Conservation (phyloP, 805 yeast genomes). For the Lipomyces chichibuensis region DNA sequence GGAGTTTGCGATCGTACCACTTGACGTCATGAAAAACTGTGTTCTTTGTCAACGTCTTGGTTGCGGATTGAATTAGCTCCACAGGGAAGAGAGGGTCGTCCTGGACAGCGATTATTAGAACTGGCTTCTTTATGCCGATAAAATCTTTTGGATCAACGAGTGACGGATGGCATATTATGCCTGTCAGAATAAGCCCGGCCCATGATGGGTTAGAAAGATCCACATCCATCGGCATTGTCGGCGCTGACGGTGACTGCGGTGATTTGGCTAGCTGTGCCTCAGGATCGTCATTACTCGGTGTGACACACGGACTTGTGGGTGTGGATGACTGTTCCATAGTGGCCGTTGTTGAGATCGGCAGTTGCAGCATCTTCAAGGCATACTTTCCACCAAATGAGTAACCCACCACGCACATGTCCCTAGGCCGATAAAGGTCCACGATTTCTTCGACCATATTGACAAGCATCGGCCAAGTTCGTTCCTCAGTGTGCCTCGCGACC, state of each 20-base stretch:
- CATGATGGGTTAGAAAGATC: conserved; percentile 26
- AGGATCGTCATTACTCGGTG: background rate
- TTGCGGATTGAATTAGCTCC: conserved; percentile 32
- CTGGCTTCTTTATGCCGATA: conserved; percentile 39
- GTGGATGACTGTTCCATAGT: background rate
- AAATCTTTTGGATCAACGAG: conserved; percentile 40
- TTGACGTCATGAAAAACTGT: conserved; percentile 33
- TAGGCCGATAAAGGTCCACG: conserved; percentile 40
- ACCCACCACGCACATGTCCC: conserved; percentile 41
- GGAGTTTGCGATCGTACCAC: conserved; percentile 39
- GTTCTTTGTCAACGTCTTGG: conserved; percentile 31
- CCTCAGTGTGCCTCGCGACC: conserved; percentile 44
- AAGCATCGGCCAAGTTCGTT: conserved; percentile 40
- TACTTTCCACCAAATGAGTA: conserved; percentile 45
- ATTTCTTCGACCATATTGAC: conserved; percentile 40
- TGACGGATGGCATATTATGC: conserved; percentile 42
- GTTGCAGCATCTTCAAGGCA: conserved; percentile 41
- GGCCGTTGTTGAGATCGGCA: conserved; percentile 17
- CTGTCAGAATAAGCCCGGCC: conserved; percentile 36
- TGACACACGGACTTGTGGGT: background rate
- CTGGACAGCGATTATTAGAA: conserved; percentile 38
- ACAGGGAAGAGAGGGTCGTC: conserved; percentile 41
- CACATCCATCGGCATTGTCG: conserved; percentile 1
- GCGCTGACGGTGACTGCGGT: background rate
- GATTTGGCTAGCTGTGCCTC: background rate